phyloP scores from a whole-genome alignment of 768 basidiomycete genomes.

The Lactifluus pinguis region DNA sequence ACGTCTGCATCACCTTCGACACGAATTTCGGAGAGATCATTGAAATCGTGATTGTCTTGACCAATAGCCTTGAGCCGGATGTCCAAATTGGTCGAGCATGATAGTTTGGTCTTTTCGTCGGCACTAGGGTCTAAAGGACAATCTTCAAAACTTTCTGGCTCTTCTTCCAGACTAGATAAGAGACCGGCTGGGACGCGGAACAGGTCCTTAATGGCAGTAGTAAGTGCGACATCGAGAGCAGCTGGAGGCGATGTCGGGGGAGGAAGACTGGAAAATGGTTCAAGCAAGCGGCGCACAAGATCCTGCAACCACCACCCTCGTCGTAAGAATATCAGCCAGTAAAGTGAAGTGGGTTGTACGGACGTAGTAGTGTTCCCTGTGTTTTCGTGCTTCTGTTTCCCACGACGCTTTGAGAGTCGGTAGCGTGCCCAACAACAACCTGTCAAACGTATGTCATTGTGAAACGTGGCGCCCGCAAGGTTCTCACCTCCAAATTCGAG shows the following conservation, averaged over 20 bases:
- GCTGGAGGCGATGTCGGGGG: conserved; percentile 14
- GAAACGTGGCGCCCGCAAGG: background rate
- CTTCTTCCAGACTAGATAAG: conserved; percentile 15
- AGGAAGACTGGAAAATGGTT: conserved; percentile 39
- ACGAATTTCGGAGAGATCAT: conserved; percentile 33
- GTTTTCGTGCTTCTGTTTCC: conserved; percentile 47
- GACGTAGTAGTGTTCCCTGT: conserved; percentile 68
- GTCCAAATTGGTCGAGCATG: conserved; percentile 46
- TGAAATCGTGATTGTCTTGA: conserved; percentile 20
- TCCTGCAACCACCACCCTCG: conserved; percentile 35
- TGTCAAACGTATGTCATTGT: conserved; percentile 23
- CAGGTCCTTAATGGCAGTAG: conserved; percentile 16
- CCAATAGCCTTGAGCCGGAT: conserved; percentile 41
- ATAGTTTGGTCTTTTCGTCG: conserved; percentile 5
- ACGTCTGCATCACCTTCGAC: conserved; percentile 19
- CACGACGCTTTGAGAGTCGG: conserved; percentile 49
- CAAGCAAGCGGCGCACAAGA: conserved; percentile 54
- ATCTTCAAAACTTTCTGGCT: conserved; percentile 6
- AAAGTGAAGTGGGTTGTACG: conserved; percentile 21
- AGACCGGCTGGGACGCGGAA: conserved; percentile 18
- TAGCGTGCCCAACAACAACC: conserved; percentile 55
- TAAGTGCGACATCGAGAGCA: conserved; percentile 17
- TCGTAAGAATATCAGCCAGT: conserved; percentile 6
- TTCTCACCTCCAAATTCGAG: conserved; percentile 69
- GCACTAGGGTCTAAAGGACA: conserved; percentile 16